Percentiles rank a stretch among this genome's conserved stretches.
phyloP scores from a whole-genome alignment of 2,329 filamentous ascomycete genomes.

The Paraphaeosphaeria minitans region DNA sequence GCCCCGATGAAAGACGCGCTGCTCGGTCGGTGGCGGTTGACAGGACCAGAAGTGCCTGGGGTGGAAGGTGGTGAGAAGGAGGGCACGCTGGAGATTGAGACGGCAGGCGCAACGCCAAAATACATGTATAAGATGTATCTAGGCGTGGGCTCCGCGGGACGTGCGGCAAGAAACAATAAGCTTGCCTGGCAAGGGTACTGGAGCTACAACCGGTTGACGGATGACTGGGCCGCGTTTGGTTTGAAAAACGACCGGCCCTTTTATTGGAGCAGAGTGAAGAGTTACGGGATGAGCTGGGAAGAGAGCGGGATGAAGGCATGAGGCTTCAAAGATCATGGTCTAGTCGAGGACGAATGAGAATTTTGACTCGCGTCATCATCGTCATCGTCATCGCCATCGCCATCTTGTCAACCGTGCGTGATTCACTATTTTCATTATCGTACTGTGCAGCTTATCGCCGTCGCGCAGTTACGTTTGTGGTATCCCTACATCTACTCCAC shows the following conservation, averaged over 20 bases:
- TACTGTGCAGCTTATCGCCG: conserved; percentile 23
- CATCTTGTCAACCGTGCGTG: neutral
- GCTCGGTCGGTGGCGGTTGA: conserved; percentile 69
- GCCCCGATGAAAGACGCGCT: conserved; percentile 72
- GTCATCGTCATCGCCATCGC: neutral
- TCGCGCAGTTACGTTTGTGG: conserved; percentile 26
- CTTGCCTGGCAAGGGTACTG: conserved; percentile 87
- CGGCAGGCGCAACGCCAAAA: conserved; percentile 76
- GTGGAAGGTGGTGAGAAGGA: conserved; percentile 30
- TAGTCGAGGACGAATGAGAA: neutral
- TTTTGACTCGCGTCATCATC: neutral
- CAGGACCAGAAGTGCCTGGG: conserved; percentile 51
- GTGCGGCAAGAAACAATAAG: conserved; percentile 77
- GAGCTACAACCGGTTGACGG: conserved; percentile 86
- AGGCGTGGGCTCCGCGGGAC: conserved; percentile 66
- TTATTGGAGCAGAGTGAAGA: conserved; percentile 66
- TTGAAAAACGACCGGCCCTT: conserved; percentile 66
- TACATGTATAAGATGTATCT: conserved; percentile 88
- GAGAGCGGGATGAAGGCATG: conserved; percentile 21
- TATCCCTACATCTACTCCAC: conserved; percentile 20
- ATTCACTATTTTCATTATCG: conserved; percentile 36
- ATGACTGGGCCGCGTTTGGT: conserved; percentile 86
- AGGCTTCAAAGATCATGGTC: neutral
- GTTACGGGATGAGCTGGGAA: conserved; percentile 55
- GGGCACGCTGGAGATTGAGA: conserved; percentile 73